Base-by-base conservation (phyloP, 345 rosid species). In the Angophora floribunda region DNA sequence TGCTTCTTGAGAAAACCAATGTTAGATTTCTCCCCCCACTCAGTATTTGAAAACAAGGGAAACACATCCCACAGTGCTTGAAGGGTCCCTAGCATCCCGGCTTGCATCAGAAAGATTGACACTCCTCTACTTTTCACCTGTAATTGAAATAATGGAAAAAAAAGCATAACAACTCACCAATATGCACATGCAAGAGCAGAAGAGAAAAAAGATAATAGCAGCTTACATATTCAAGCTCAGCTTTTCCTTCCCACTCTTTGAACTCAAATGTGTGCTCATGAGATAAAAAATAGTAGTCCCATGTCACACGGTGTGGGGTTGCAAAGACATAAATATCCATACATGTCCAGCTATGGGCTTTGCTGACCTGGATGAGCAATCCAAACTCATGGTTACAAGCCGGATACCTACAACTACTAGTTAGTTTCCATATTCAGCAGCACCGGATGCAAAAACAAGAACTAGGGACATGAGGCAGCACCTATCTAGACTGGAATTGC, bases 31-130 rank as follows among this genome's bases (percentile, higher is more conserved):
- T 97, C 98, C 36, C 99, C 99, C 99, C 99, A 98, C 87, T 93
- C 96, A 0, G 99, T 98, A 86, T 98, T 98, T 44, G 99, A 96
- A 89, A 97, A 98, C 90, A 98, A 92, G 87, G 99, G 99, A 90
- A 95, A 98, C 90, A 98, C 98, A 89, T 97, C 99, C 99, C 99
- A 97, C 87, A 98, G 89, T 5, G 97, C 99, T 90, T 92, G 89
- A 88, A 98, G 99, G 52, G 99, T 96, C 88, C 99, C 99, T 9
- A 98, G 61, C 99, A 95, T 97, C 90, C 99, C 99, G 22, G 99
- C 99, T 92, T 98, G 95, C 99, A 97, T 96, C 86, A 97, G 98
- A 91, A 98, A 98, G 88, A 97, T 95, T 12, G 99, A 98, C 87
- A 98, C 90, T 88, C 99, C 99, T 91, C 91, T 94, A 90, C 89